phyloP scores from a whole-genome alignment of 2,329 filamentous ascomycete species.

The Botrytis deweyae region DNA sequence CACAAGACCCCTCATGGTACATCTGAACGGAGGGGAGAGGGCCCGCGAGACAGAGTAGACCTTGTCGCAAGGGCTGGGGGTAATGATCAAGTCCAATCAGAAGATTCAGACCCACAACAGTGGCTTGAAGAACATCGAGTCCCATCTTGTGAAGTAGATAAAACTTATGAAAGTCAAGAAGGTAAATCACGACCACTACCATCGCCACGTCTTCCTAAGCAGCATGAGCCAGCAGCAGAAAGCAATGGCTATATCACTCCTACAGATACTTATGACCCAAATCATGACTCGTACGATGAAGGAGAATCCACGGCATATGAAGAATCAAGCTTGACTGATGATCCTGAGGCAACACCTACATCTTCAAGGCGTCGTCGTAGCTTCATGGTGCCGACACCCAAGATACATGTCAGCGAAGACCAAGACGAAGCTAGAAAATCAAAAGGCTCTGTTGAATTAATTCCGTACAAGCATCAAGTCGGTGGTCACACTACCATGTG shows the following conservation, averaged over 20 bases:
- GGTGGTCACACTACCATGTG: conserved; percentile 96
- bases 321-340: conserved; percentile 34
- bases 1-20: conserved; percentile 59
- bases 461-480: conserved; percentile 96
- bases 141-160: conserved; percentile 41
- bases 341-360: conserved; percentile 36
- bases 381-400: conserved; percentile 46
- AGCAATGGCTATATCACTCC: conserved; percentile 20
- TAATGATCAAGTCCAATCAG: conserved; percentile 24
- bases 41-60: conserved; percentile 23
- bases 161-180: conserved; percentile 29
- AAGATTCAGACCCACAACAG: conserved; percentile 37
- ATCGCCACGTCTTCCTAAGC: conserved; percentile 28
- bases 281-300: conserved; percentile 33
- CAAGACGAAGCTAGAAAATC: conserved; percentile 51
- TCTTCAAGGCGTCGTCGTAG: conserved; percentile 41
- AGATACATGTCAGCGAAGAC: conserved; percentile 52
- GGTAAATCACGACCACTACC: conserved; percentile 23
- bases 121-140: conserved; percentile 40
- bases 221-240: conserved; percentile 22
- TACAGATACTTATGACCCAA: conserved; percentile 22
- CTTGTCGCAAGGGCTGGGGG: conserved; percentile 18
- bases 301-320: conserved; percentile 31
- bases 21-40: conserved; percentile 38
- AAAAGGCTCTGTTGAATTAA: conserved; percentile 88